Base-by-base conservation (phyloP, 768 basidiomycete genomes). In the Tricholoma saponaceum region DNA sequence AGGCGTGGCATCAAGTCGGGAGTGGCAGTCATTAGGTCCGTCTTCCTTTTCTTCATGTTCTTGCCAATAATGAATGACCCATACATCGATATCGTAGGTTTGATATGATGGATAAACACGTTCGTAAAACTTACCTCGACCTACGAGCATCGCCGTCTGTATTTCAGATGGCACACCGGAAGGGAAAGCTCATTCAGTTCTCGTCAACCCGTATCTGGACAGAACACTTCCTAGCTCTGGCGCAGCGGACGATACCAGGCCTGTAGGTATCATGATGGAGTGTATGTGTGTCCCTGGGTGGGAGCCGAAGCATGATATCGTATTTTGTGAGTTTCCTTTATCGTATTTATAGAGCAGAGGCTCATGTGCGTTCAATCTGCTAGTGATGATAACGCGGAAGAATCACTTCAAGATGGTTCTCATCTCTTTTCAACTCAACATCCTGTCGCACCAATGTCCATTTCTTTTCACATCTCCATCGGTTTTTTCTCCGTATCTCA, bases 391-490 rank as follows among this genome's bases (percentile, higher is more conserved):
- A 83, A 96, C 59, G 96, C 89, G 10, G 95, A 98, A 71, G 95
- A 98, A 68, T 92, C 89, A 1, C 74, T 98, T 30, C 96, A 98
- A 70, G 96, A 98, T 66, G 95, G 89, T 0, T 95, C 92, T 0
- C 95, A 98, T 72, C 76, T 97, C 3, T 98, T 88, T 70, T 87
- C 94, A 5, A 97, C 94, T 0, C 93, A 96, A 66, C 93, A 97
- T 68, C 84, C 83, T 14, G 78, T 78, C 58, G 86, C 83, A 26
- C 68, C 79, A 9, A 90, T 86, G 90, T 90, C 56, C 64, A 28
- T 22, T n/a, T 16, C 13, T n/a, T 26, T 30, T 7, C n/a, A 39
- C 10, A 16, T 39, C 33, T 33, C 46, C 28, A 28, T 55, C 16
- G 28, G 16, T 32, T 22, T 6, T 16, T 37, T 39, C 49, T 10